These are phyloP conservation scores for Trichoderma aggressivum DNA, from an alignment of 2,329 filamentous ascomycete genomes.

Conservation along the genomic window DNA sequence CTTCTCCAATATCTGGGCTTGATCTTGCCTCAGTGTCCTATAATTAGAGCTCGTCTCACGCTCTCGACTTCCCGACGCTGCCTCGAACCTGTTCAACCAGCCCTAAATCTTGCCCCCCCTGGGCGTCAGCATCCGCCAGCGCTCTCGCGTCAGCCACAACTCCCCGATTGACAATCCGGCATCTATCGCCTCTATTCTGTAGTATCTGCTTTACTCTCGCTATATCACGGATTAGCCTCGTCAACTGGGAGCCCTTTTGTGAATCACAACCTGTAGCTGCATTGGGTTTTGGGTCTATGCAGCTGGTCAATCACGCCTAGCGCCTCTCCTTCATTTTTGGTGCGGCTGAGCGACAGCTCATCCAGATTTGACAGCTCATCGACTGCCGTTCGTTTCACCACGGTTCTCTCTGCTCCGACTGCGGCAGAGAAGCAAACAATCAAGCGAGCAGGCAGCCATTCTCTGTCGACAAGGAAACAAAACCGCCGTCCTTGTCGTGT, in stretches of 20 bases:
- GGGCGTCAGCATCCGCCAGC: constrained; percentile 13
- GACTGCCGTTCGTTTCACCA: constrained; percentile 5
- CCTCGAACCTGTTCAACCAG: neutral
- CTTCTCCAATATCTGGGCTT: neutral
- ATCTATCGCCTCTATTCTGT: neutral
- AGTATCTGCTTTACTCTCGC: constrained; percentile 4
- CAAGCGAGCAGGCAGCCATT: neutral
- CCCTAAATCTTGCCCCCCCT: neutral
- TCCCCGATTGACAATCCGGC: neutral
- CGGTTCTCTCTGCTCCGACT: neutral
- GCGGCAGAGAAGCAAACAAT: neutral
- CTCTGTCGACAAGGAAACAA: neutral
- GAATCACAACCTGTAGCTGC: constrained; percentile 6
- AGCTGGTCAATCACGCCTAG: neutral
- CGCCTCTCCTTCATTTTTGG: neutral
- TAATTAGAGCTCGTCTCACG: neutral
- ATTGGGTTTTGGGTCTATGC: neutral
- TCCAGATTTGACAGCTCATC: neutral
- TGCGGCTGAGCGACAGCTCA: neutral
- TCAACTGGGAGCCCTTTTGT: neutral
- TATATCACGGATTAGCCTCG: constrained; percentile 8
- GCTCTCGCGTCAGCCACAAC: constrained; percentile 9
- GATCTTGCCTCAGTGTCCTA: neutral
- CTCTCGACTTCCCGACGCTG: neutral
- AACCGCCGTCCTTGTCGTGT: neutral